These are phyloP conservation scores for Harrya chromipes DNA, from an alignment of 768 basidiomycete genomes.

Conservation along the genomic window DNA sequence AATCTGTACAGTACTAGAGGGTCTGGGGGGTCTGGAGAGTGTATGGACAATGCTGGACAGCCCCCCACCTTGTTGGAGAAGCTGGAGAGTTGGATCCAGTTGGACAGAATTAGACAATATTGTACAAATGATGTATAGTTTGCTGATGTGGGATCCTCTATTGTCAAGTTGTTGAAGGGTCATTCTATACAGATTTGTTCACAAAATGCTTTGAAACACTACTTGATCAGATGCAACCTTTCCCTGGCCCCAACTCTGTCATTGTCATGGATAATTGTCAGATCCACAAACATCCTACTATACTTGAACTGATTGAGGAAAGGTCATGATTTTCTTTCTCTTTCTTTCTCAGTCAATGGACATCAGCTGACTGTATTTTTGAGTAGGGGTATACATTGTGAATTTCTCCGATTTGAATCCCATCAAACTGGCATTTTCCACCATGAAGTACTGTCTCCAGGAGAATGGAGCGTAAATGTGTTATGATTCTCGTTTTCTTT, in stretches of 20 bases:
- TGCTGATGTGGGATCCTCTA: conserved; percentile 4
- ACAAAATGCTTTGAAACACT: background rate
- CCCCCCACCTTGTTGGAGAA: no score
- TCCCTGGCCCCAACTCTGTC: background rate
- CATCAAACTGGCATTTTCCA: background rate
- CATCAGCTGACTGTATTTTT: background rate
- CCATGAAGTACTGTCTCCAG: background rate
- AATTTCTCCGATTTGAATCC: conserved; percentile 3
- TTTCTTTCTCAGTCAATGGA: no score
- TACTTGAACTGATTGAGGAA: background rate
- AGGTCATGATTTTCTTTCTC: background rate
- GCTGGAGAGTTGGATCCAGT: no score
- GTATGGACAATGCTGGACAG: no score
- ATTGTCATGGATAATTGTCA: conserved; percentile 6
- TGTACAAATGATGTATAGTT: no score
- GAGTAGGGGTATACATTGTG: background rate
- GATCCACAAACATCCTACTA: conserved; percentile 4
- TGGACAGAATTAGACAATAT: no score
- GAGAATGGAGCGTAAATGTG: background rate
- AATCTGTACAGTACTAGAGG: no score
- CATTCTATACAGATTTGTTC: background rate
- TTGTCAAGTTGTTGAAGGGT: conserved; percentile 1
- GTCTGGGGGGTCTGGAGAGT: no score
- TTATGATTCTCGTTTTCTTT: no score
- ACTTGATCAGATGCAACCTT: conserved; percentile 1